Conservation (phyloP, 441 rosid genomes). For the Kokia cookei region DNA sequence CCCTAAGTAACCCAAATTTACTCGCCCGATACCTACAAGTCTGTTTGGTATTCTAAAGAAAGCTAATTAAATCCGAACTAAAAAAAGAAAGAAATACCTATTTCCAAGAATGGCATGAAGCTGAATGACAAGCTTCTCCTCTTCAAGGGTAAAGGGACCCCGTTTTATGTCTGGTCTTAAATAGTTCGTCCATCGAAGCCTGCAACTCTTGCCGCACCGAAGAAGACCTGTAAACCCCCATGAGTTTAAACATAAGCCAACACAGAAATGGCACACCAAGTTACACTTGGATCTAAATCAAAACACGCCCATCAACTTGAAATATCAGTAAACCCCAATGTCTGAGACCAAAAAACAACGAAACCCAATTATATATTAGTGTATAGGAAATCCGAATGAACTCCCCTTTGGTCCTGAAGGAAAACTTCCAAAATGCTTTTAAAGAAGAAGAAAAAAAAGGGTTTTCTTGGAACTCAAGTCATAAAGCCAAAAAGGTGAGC, state of each 20-base stretch:
- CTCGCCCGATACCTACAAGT: too few species aligned
- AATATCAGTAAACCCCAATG: background rate
- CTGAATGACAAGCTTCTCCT: conserved; percentile 64
- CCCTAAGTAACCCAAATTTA: too few species aligned
- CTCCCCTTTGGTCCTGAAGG: too few species aligned
- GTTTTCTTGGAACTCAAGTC: background rate
- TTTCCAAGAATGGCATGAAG: conserved; percentile 75
- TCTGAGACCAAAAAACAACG: too few species aligned
- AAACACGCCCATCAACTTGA: background rate
- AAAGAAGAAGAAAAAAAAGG: background rate
- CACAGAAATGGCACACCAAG: background rate
- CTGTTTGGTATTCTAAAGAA: too few species aligned
- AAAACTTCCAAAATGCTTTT: background rate
- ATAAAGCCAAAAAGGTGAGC: too few species aligned
- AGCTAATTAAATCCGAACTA: background rate
- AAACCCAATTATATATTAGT: too few species aligned
- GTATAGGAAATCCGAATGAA: background rate
- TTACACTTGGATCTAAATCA: too few species aligned
- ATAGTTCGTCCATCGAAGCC: conserved; percentile 71
- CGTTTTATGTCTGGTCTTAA: conserved; percentile 63
- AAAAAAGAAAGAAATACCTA: conserved; percentile 26
- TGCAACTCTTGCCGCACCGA: conserved; percentile 50
- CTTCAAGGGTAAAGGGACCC: conserved; percentile 59
- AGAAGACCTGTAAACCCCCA: conserved; percentile 38
- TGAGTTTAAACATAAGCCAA: background rate